A percentile compares a stretch with the other conserved stretches of the same genome.
phyloP scores from a whole-genome alignment of 2,329 filamentous ascomycete species.

The Gremmenia infestans region DNA sequence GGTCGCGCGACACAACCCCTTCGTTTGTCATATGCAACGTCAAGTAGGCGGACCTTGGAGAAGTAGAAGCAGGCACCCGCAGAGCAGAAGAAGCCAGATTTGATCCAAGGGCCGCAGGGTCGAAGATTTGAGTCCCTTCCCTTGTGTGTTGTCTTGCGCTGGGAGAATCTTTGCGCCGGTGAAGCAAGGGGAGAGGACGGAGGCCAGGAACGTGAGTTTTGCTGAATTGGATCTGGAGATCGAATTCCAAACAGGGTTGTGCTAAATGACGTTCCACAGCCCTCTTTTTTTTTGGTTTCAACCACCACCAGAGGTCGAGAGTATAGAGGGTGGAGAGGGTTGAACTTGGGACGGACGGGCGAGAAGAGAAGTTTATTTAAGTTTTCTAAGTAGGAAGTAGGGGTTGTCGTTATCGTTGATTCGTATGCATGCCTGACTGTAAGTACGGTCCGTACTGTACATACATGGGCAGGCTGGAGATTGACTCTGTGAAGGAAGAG shows the following conservation, averaged over 20 bases:
- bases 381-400: not conserved
- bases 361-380: not conserved
- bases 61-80: slow-evolving; percentile 29
- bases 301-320: not conserved
- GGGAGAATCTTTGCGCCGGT: slow-evolving; percentile 16
- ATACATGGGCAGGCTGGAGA: too few species aligned
- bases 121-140: slow-evolving; percentile 12
- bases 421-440: not conserved
- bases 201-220: slow-evolving; percentile 22
- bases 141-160: slow-evolving; percentile 9
- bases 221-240: slow-evolving; percentile 14
- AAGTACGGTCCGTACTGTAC: too few species aligned
- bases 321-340: not conserved
- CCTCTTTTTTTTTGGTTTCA: not conserved
- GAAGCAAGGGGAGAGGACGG: slow-evolving; percentile 20
- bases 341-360: not conserved
- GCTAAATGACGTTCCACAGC: not conserved
- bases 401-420: not conserved
- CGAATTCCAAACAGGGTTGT: slow-evolving; percentile 10
- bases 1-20: slow-evolving; percentile 33
- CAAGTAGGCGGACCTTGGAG: slow-evolving; percentile 24
- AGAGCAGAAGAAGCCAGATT: slow-evolving; percentile 8
- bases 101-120: slow-evolving; percentile 6
- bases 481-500: too few species aligned
- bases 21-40: slow-evolving; percentile 34